A percentile compares a stretch with the other conserved stretches of the same genome.
Conservation (phyloP, 2,329 filamentous ascomycete species). For the Coccinonectria pachysandricola region DNA sequence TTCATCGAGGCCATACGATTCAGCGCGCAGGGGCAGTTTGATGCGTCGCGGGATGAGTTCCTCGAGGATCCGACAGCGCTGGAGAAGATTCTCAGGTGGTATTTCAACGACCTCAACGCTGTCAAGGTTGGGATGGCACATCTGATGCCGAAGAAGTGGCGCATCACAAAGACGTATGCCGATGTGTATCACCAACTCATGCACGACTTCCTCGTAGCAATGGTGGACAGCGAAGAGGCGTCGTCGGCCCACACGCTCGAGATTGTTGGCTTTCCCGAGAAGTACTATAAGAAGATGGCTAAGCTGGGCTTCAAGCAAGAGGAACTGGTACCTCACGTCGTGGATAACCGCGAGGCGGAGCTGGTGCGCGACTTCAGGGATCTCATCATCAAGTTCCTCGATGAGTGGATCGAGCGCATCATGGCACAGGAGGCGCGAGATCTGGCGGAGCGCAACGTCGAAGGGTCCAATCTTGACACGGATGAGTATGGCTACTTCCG, state of each 20-base stretch:
- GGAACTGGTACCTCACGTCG: conserved; percentile 73
- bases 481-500: conserved; percentile 87
- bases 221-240: conserved; percentile 77
- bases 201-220: conserved; percentile 81
- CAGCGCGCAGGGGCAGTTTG: conserved; percentile 65
- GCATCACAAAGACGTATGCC: conserved; percentile 81
- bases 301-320: conserved; percentile 73
- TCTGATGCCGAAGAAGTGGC: conserved; percentile 94
- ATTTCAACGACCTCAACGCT: conserved; percentile 92
- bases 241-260: conserved; percentile 79
- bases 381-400: conserved; percentile 89
- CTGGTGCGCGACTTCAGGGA: conserved; percentile 88
- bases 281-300: conserved; percentile 92
- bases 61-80: conserved; percentile 71
- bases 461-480: conserved; percentile 66
- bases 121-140: conserved; percentile 87
- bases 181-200: conserved; percentile 88
- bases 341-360: conserved; percentile 84
- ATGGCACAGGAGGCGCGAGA: conserved; percentile 70
- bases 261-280: conserved; percentile 90
- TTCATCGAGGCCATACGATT: conserved; percentile 73
- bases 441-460: conserved; percentile 66
- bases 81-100: conserved; percentile 89
- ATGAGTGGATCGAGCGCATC: conserved; percentile 96
- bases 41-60: conserved; percentile 62